A percentile compares a stretch with the other conserved stretches of the same genome.
These are phyloP conservation scores for Podila minutissima DNA, from an alignment of 192 early-diverging fungal genomes.

Conservation along the genomic window DNA sequence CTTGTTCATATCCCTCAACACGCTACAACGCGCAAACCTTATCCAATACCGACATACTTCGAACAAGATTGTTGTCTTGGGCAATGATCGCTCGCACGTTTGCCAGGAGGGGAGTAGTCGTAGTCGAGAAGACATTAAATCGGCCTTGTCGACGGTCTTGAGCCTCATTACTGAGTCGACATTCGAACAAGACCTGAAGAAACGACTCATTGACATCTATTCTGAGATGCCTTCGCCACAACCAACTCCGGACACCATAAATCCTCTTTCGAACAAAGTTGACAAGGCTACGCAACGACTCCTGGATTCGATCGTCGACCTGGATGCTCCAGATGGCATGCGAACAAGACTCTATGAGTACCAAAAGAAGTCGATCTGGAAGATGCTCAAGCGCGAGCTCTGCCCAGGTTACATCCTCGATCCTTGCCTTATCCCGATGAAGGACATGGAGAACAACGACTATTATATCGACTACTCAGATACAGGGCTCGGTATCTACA, in stretches of 20 bases:
- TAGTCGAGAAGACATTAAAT: too few relatives aligned
- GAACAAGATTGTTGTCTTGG: too few relatives aligned
- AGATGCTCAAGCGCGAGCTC: constrained; percentile 75
- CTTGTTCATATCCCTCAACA: too few relatives aligned
- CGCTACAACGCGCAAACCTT: too few relatives aligned
- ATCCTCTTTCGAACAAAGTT: not conserved
- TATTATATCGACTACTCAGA: constrained; percentile 48
- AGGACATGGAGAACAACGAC: constrained; percentile 29
- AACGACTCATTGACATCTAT: constrained; percentile 23
- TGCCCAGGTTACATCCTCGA: constrained; percentile 63
- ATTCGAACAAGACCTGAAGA: not conserved
- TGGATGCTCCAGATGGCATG: constrained; percentile 48
- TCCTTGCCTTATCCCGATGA: constrained; percentile 52
- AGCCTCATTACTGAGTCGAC: too few relatives aligned
- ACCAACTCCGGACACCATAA: not conserved
- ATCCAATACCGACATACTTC: too few relatives aligned
- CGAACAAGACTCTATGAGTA: constrained; percentile 64
- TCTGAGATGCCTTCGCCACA: constrained; percentile 35
- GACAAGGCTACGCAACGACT: not conserved
- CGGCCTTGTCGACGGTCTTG: too few relatives aligned
- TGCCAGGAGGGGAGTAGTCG: too few relatives aligned
- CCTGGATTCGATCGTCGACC: constrained; percentile 2
- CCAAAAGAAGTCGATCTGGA: constrained; percentile 76
- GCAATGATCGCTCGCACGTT: too few relatives aligned
- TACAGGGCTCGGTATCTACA: constrained; percentile 8